Conservation (phyloP, 2,329 filamentous ascomycete genomes). For the Rhinocladiella mackenziei region DNA sequence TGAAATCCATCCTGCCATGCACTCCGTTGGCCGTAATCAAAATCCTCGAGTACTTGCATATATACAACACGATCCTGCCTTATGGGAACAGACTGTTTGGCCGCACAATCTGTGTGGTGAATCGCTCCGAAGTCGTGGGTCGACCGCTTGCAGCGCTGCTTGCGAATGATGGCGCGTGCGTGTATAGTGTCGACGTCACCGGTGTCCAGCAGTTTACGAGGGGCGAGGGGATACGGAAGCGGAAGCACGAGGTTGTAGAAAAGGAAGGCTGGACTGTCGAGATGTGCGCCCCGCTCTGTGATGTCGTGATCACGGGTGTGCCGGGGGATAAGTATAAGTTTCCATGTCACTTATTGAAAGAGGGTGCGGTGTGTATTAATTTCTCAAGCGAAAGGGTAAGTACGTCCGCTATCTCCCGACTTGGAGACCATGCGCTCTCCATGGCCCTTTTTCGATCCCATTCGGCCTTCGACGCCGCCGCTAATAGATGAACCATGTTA, state of each 20-base stretch:
- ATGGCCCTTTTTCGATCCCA: no score
- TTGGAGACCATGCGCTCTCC: no score
- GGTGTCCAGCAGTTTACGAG: conserved; percentile 90
- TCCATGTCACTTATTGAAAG: conserved; percentile 72
- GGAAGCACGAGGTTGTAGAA: conserved; percentile 80
- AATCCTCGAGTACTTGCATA: conserved; percentile 89
- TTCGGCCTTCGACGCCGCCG: no score
- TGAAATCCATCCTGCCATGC: conserved; percentile 92
- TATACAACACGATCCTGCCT: conserved; percentile 92
- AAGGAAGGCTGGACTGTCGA: conserved; percentile 75
- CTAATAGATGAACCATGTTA: no score
- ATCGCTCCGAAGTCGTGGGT: conserved; percentile 92
- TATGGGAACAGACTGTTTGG: conserved; percentile 91
- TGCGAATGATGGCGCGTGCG: conserved; percentile 91
- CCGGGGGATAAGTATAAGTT: conserved; percentile 87
- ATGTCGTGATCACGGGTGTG: conserved; percentile 92
- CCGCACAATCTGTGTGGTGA: conserved; percentile 92
- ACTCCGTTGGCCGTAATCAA: conserved; percentile 95
- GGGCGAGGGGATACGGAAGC: conserved; percentile 79
- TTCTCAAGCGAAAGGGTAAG: conserved; percentile 81
- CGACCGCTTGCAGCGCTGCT: conserved; percentile 86
- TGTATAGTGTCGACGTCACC: conserved; percentile 90
- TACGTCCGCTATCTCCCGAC: not conserved
- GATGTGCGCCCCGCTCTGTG: conserved; percentile 78
- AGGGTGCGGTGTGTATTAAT: conserved; percentile 97